Evolutionary conservation across 371 early-diverging fungal genomes (phyloP).

Genomic region (Mucor mucedo): DNA sequence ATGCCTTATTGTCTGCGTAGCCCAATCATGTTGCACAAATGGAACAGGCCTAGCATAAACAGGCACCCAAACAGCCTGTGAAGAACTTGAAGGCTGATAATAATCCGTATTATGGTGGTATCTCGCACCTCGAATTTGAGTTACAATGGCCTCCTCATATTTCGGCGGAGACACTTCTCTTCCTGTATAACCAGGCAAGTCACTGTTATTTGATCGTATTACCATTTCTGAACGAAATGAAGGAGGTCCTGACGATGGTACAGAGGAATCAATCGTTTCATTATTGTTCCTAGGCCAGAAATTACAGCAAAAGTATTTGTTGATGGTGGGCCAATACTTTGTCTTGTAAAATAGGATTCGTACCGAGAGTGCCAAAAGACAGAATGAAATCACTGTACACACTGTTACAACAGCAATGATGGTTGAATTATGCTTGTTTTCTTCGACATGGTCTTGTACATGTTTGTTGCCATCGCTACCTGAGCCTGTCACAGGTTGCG

Average conservation of each 20-base stretch:
- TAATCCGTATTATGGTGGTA: not conserved
- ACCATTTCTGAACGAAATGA: constrained; percentile 29
- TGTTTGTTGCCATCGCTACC: not conserved
- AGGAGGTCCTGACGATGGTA: constrained; percentile 29
- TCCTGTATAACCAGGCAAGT: constrained; percentile 36
- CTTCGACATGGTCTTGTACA: not conserved
- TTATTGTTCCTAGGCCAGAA: not conserved
- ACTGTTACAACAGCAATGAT: constrained; percentile 3
- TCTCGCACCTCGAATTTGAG: constrained; percentile 38
- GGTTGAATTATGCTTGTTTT: not conserved
- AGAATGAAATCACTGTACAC: not conserved
- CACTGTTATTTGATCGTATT: constrained; percentile 6
- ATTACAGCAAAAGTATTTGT: constrained; percentile 2
- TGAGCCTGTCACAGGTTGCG: not conserved
- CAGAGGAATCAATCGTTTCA: not conserved
- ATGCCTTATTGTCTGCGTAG: not conserved
- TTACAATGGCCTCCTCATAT: constrained; percentile 51
- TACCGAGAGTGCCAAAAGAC: not conserved
- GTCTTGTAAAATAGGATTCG: constrained; percentile 9
- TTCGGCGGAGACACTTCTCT: constrained; percentile 40
- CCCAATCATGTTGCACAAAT: not conserved
- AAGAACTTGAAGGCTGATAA: constrained; percentile 3
- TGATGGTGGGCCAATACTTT: constrained; percentile 8
- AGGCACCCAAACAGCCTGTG: constrained; percentile 7
- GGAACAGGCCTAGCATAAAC: not conserved